Base-by-base conservation (phyloP, 257 asterid species). In the Petunia axillaris region DNA sequence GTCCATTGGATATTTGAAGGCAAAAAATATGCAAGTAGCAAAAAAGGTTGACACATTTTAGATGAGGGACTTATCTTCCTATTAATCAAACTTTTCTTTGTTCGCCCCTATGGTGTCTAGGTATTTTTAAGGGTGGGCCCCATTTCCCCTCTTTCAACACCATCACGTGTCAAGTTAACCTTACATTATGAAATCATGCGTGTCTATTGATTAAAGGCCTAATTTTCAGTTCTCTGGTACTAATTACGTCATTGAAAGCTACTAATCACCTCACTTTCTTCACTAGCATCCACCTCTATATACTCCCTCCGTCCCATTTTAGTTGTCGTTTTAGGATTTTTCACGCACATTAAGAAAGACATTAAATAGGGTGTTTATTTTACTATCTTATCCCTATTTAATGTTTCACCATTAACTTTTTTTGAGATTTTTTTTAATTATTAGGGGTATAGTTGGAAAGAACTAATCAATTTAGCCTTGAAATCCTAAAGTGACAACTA, bases 71-170 rank as follows among this genome's bases (percentile, higher is more conserved):
- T 71, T 71, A 71, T 71, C 77, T 71, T 71, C 2, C 3, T 71
- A 11, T 68, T 46, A 46, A 70, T 70, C 77, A 70, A 70, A 44
- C 73, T 59, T 59, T 64, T 11, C 4, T 70, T 46, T 6, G 6
- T 15, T 8, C 37, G 5, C 7, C 5, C 36, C 37, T 67, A 16
- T 40, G 2, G 39, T 38, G 52, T 59, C 38, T 60, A 68, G 25
- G 64, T 41, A 40, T 64, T 75, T 48, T 80, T 75, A 75, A 43
- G 62, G 1, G 87, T 84, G 85, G 89, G 35, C 82, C 90, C 86
- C 53, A 76, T 66, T 37, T 58, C 37, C 38, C 35, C 11, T 44
- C 58, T 7, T 70, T 48, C 60, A 71, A 71, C 77, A 41, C 8
- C 75, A 46, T 81, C 89, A 84, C 90, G 81, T 84, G 85, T 82